phyloP scores from a whole-genome alignment of 2,329 filamentous ascomycete genomes.

The Cladorrhinum sp. region DNA sequence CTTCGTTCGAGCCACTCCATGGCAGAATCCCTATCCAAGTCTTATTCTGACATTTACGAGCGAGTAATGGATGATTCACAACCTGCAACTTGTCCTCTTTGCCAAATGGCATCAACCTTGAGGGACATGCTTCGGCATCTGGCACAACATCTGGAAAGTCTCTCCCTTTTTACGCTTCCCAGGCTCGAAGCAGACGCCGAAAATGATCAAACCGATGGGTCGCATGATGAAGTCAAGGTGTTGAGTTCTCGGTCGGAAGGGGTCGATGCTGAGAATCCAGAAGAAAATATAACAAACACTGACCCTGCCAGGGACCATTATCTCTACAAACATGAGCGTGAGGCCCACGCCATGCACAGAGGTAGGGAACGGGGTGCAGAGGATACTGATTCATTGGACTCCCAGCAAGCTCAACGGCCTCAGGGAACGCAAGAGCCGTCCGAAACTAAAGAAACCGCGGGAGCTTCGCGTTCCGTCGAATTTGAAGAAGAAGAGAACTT shows the following conservation, averaged over 20 bases:
- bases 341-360: too few species aligned
- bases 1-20: background rate
- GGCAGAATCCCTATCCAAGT: background rate
- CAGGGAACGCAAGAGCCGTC: too few species aligned
- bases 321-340: too few species aligned
- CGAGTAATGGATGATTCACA: background rate
- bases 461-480: too few species aligned
- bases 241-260: background rate
- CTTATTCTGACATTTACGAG: background rate
- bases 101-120: background rate
- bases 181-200: background rate
- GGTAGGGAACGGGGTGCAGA: too few species aligned
- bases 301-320: too few species aligned
- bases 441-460: too few species aligned
- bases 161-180: background rate
- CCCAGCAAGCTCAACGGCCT: too few species aligned
- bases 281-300: too few species aligned
- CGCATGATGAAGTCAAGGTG: background rate
- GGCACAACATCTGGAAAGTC: background rate
- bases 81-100: background rate
- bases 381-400: too few species aligned
- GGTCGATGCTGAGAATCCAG: too few species aligned
- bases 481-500: too few species aligned
- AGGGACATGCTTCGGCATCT: background rate
- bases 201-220: background rate